These are phyloP conservation scores for Trichoderma cornu-damae DNA, from an alignment of 2,329 filamentous ascomycete species.

Conservation along the genomic window DNA sequence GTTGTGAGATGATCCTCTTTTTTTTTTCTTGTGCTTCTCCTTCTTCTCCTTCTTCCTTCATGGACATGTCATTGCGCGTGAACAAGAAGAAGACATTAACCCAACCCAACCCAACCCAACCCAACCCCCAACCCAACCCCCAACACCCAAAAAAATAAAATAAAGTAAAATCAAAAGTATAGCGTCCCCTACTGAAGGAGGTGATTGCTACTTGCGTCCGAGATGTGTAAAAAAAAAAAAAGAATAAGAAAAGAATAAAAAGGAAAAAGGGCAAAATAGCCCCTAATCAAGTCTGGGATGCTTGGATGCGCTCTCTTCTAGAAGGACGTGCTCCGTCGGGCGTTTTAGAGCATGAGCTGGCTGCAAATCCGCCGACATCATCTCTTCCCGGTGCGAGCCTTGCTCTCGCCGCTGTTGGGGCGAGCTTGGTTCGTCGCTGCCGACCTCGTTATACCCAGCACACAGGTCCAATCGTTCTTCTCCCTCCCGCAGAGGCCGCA, in stretches of 20 bases:
- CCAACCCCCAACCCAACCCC: neutral
- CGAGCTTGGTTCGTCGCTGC: constrained; percentile 4
- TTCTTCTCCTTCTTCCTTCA: too few species aligned
- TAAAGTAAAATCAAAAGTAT: neutral
- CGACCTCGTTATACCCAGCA: constrained; percentile 23
- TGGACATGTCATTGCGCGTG: neutral
- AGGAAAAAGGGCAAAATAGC: neutral
- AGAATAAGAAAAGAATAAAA: too few species aligned
- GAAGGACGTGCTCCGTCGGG: neutral
- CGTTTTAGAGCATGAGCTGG: neutral
- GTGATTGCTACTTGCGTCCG: neutral
- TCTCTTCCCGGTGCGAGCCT: neutral
- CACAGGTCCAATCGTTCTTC: constrained; percentile 35
- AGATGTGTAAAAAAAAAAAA: too few species aligned
- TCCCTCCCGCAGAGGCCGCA: constrained; percentile 30
- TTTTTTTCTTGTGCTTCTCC: too few species aligned
- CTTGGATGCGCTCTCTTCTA: neutral
- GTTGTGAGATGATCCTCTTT: neutral
- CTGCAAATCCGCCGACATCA: neutral
- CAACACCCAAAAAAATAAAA: neutral
- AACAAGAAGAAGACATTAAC: too few species aligned
- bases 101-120: too few species aligned
- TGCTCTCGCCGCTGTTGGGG: neutral
- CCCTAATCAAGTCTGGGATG: neutral
- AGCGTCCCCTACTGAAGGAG: neutral